These are phyloP conservation scores for Pyrenochaeta sp. DNA, from an alignment of 2,329 filamentous ascomycete genomes.

Conservation along the genomic window DNA sequence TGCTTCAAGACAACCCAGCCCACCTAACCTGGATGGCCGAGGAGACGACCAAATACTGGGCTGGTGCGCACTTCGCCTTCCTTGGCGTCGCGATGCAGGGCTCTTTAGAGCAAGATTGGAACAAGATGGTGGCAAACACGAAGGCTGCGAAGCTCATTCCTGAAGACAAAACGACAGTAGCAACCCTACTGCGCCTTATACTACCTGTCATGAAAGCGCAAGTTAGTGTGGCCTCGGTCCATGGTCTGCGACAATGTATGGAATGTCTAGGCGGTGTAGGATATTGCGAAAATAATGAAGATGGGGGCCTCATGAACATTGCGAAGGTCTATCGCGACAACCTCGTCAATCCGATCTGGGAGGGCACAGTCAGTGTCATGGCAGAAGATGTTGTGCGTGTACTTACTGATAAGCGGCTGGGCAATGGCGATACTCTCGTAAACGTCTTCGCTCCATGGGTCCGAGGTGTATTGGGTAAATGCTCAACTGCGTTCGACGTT, in stretches of 20 bases:
- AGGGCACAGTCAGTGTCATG: conserved; percentile 77
- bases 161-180: conserved; percentile 19
- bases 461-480: conserved; percentile 13
- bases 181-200: conserved; percentile 31
- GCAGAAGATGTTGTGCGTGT: conserved; percentile 62
- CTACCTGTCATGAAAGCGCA: conserved; percentile 38
- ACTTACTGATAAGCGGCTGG: conserved; percentile 45
- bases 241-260: conserved; percentile 65
- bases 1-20: conserved; percentile 61
- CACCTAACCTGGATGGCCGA: conserved; percentile 68
- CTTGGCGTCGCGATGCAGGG: conserved; percentile 65
- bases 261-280: conserved; percentile 72
- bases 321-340: conserved; percentile 72
- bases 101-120: conserved; percentile 57
- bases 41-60: conserved; percentile 64
- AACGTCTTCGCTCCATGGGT: conserved; percentile 34
- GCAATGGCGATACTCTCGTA: conserved; percentile 29
- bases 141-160: conserved; percentile 32
- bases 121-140: conserved; percentile 33
- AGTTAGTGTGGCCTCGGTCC: conserved; percentile 45
- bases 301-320: conserved; percentile 67
- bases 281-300: conserved; percentile 69
- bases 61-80: conserved; percentile 64
- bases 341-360: conserved; percentile 72
- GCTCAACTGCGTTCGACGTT: conserved; percentile 6